Evolutionary conservation across 371 early-diverging fungal species (phyloP), one percentile per base, ranked within the genome.

Genomic region (Mucor lusitanicus): DNA sequence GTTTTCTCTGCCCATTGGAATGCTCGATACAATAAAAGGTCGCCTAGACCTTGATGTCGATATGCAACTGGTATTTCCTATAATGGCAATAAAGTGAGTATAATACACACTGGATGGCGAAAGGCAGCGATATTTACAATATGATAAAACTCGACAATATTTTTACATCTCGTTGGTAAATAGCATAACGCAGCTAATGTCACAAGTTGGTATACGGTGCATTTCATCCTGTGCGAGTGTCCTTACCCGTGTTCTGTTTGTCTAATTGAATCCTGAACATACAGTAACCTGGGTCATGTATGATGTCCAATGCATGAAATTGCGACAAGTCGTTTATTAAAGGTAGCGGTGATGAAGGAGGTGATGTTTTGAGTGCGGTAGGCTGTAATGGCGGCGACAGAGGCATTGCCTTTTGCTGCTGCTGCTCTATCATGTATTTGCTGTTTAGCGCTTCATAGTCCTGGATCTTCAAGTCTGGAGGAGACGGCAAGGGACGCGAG

Each of bases 1-100:
- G 65, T 46, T 25, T 57, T 61, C 37, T 74, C 56, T 39, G 64
- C 67, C 74, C 74, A 74, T 69, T 64, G 70, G 59, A 74, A 74
- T 56, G 74, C 74, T 46, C 59, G 40, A 15, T 48, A 56, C 53
- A 70, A 60, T 70, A 74, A 61, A 21, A 65, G 59, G n/a, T 74
- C 74, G 48, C 74, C 74, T 58, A 74, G 32, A 4, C 74, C 74
- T 61, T 61, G 66, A n/a, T 74, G 59, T 37, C 70, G 35, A 58
- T 74, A 74, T 50, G 59, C 61, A 23, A 59, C 23, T 32, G 74
- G 74, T 57, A 74, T 70, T 74, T 74, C 74, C 74, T 74, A 67
- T 40, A 30, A 25, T 13, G 23, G 53, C 12, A 53, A 53, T 21
- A 27, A 15, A 25, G 53, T 53, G 23, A 53, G 53, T 25, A 53